Evolutionary conservation across 148 eudicot species (phyloP), one percentile per base, ranked within the genome.

Genomic region (Chenopodium quinoa): DNA sequence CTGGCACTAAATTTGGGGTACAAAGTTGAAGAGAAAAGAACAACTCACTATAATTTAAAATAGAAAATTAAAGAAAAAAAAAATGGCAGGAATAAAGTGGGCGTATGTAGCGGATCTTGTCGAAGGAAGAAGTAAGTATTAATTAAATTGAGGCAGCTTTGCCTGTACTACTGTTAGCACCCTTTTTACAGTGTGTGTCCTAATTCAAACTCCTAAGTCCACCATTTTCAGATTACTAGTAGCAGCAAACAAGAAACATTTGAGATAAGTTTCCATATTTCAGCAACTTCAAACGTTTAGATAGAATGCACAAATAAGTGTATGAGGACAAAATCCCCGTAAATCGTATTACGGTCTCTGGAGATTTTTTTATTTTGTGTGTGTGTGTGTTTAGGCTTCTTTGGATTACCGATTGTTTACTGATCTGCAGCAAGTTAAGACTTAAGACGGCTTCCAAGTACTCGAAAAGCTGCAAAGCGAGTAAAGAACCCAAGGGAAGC

Each of bases 41-140:
- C 40, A 52, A 46, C 7, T 40, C 75, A 40, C 75, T 44, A 67
- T 1, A 67, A 12, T 31, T 25, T 10, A 12, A 34, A 44, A 4
- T 9, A 1, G 31, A 25, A 12, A 27, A 37, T 37, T 6, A 5
- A 37, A 5, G 7, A 6, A 37, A 37, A 37, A 37, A 34, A 37
- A 37, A 37, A 37, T 5, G 44, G 7, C 44, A 37, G 56, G 34
- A 78, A 27, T 40, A 29, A 78, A 47, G 71, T 29, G 27, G 63
- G 44, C 73, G 80, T 22, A 50, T 25, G 73, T 7, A 2, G 27
- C 80, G 74, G 80, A 78, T 78, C 80, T 63, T 67, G 80, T 78
- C 80, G 40, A 50, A 37, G 44, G 44, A 6, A 37, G 44, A 37
- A 37, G 44, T 47, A 12, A 14, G 44, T 10, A 3, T 29, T 50